Percentiles rank a stretch among this genome's conserved stretches.
Conservation (phyloP, 805 yeast genomes). For the Candida insectorum region DNA sequence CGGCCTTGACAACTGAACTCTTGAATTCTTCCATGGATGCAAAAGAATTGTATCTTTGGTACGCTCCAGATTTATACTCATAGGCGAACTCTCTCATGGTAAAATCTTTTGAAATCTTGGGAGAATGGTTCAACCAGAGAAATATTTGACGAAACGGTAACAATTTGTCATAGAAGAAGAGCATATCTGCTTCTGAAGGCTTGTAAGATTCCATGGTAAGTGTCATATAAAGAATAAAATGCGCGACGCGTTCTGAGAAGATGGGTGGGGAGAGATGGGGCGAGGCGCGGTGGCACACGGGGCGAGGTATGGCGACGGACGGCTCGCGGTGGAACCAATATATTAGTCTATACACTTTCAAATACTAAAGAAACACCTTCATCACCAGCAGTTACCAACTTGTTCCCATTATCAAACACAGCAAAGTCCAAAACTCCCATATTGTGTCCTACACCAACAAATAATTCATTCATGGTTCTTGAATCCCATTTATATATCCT, state of each 20-base stretch:
- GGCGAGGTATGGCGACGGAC: not conserved
- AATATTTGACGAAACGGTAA: conserved; percentile 79
- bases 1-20: conserved; percentile 64
- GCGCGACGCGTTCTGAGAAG: conserved; percentile 1
- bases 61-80: conserved; percentile 83
- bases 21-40: conserved; percentile 67
- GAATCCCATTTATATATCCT: conserved; percentile 83
- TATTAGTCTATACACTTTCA: conserved; percentile 19
- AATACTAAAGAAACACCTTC: conserved; percentile 89
- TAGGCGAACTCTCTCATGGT: conserved; percentile 91
- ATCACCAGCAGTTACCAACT: conserved; percentile 90
- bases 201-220: conserved; percentile 12
- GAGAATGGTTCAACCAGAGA: conserved; percentile 87
- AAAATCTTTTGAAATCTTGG: conserved; percentile 70
- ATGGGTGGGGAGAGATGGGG: not conserved
- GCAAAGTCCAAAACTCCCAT: conserved; percentile 91
- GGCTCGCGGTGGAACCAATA: too few species aligned
- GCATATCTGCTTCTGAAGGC: conserved; percentile 62
- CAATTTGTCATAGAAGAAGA: conserved; percentile 62
- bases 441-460: conserved; percentile 86
- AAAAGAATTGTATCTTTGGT: conserved; percentile 84
- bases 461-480: conserved; percentile 74
- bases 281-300: not conserved
- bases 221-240: too few species aligned
- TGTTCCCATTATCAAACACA: conserved; percentile 59